Conservation (phyloP, 768 basidiomycete genomes). For the Boletus patriciae region DNA sequence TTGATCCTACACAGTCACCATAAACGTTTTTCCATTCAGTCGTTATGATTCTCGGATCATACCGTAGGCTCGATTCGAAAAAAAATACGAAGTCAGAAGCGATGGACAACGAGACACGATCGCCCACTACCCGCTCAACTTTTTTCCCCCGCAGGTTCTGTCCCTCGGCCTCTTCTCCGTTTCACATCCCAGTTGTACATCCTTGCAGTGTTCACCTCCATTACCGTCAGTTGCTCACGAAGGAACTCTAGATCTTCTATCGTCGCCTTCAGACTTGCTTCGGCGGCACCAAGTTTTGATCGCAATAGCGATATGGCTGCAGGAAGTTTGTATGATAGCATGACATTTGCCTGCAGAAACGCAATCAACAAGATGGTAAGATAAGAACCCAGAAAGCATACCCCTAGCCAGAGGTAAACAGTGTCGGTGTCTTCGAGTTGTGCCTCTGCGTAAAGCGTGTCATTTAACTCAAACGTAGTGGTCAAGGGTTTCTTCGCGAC, state of each 20-base stretch:
- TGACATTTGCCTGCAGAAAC: conserved; percentile 83
- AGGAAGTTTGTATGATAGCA: conserved; percentile 89
- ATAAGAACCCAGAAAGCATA: conserved; percentile 41
- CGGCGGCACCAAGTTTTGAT: conserved; percentile 72
- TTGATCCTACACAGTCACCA: no score
- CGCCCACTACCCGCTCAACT: conserved; percentile 8
- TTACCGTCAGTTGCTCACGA: conserved; percentile 91
- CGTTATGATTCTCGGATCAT: no score
- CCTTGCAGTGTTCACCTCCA: conserved; percentile 94
- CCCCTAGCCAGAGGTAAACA: conserved; percentile 95
- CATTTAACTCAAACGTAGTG: conserved; percentile 93
- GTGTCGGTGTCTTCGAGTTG: conserved; percentile 83
- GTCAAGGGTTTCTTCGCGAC: conserved; percentile 52
- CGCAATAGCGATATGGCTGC: conserved; percentile 73
- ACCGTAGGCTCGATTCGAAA: not conserved
- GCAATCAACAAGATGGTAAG: not conserved
- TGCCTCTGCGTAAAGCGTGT: conserved; percentile 92
- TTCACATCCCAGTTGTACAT: conserved; percentile 98
- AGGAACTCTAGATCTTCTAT: conserved; percentile 91
- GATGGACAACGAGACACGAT: not conserved
- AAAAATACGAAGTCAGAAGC: not conserved
- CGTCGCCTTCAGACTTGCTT: conserved; percentile 61
- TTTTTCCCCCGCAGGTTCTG: conserved; percentile 26
- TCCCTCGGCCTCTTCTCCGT: conserved; percentile 58
- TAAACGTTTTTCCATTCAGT: no score